A percentile compares a stretch with the other conserved stretches of the same genome.
Conservation (phyloP, 2,329 filamentous ascomycete species). For the Eurotiales sp. region DNA sequence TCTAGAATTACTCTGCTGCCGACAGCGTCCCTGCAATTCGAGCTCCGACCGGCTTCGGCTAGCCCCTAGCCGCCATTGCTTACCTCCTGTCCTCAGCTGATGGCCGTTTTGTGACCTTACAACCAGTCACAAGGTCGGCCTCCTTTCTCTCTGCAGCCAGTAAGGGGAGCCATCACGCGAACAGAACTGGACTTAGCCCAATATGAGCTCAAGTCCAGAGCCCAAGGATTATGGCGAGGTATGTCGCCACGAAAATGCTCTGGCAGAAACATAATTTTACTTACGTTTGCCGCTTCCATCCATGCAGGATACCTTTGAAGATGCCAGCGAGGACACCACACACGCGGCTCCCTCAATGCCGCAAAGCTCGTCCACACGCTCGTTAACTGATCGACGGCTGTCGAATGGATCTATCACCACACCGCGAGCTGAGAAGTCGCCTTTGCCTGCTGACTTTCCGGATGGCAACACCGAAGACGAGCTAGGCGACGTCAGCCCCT, state of each 20-base stretch:
- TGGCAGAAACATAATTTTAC: not conserved
- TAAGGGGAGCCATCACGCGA: conserved; percentile 11
- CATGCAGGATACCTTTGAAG: conserved; percentile 74
- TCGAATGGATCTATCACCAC: conserved; percentile 37
- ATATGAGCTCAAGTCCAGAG: conserved; percentile 37
- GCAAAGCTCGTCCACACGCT: conserved; percentile 55
- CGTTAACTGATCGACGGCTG: conserved; percentile 50
- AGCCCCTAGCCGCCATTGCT: conserved; percentile 8
- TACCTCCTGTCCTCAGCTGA: conserved; percentile 9
- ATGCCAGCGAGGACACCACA: conserved; percentile 56
- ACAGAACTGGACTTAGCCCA: conserved; percentile 17
- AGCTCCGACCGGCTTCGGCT: conserved; percentile 3
- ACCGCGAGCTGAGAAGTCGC: conserved; percentile 32
- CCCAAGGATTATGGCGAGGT: conserved; percentile 44
- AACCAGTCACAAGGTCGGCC: conserved; percentile 10
- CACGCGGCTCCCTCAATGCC: conserved; percentile 27
- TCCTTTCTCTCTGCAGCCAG: conserved; percentile 11
- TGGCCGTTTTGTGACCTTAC: conserved; percentile 13
- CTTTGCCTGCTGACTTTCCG: conserved; percentile 24
- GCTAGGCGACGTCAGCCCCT: conserved; percentile 23
- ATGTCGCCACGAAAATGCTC: conserved; percentile 13
- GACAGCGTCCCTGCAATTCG: not conserved
- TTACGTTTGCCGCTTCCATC: conserved; percentile 7
- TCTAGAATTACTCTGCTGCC: too few relatives aligned
- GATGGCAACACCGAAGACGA: conserved; percentile 23